Percentiles rank a stretch among this genome's conserved stretches.
Evolutionary conservation across 2,329 filamentous ascomycete genomes (phyloP).

Genomic region (Hypoxylon sp.): DNA sequence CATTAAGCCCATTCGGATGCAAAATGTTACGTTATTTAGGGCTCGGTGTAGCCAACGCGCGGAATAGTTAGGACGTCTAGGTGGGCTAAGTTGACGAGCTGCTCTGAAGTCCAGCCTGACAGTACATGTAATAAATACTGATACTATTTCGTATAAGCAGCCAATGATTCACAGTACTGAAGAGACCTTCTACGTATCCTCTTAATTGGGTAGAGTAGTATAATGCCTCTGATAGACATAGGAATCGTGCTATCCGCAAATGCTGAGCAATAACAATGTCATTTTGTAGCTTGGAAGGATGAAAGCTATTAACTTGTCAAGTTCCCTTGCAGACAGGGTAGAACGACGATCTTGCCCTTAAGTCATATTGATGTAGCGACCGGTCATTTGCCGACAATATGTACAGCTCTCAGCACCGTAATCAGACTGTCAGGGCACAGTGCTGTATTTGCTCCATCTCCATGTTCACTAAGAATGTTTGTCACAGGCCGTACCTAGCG

Average conservation of each 20-base stretch:
- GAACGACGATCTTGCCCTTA: slow-evolving; percentile 29
- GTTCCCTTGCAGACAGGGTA: slow-evolving; percentile 6
- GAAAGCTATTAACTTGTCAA: slow-evolving; percentile 10
- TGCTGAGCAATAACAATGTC: not conserved
- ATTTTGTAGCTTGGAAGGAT: slow-evolving; percentile 10
- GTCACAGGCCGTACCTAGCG: not conserved
- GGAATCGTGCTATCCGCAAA: not conserved
- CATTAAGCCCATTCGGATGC: slow-evolving; percentile 18
- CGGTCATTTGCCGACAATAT: slow-evolving; percentile 24
- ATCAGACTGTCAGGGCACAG: not conserved
- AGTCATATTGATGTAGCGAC: slow-evolving; percentile 30
- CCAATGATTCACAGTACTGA: slow-evolving; percentile 9
- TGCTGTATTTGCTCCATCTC: slow-evolving; percentile 16
- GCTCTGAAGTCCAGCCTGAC: slow-evolving; percentile 1
- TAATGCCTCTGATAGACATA: not conserved
- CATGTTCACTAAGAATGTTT: slow-evolving; percentile 4
- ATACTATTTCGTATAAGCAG: slow-evolving; percentile 29
- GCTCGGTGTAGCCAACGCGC: slow-evolving; percentile 3
- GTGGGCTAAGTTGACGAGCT: not conserved
- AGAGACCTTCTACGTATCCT: not conserved
- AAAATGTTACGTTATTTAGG: slow-evolving; percentile 16
- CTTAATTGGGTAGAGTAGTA: not conserved
- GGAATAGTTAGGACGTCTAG: not conserved
- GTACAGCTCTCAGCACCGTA: slow-evolving; percentile 11
- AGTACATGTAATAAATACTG: slow-evolving; percentile 3